phyloP scores from a whole-genome alignment of 2,329 filamentous ascomycete species.

The Cercospora canescens region DNA sequence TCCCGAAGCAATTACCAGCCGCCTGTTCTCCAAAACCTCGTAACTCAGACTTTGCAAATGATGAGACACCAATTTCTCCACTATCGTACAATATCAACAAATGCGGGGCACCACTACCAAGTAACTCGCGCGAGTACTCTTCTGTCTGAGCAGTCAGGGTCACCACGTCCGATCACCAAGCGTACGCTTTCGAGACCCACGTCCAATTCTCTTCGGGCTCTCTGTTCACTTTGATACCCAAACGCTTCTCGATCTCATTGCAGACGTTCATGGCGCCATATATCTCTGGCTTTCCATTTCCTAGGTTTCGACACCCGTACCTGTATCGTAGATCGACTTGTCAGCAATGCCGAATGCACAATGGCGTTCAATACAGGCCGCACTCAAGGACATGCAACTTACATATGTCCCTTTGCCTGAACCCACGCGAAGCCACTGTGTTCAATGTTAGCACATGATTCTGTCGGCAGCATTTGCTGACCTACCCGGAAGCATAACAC shows the following conservation, averaged over 20 bases:
- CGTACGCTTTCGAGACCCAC: slow-evolving; percentile 21
- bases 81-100: neutral
- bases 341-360: neutral
- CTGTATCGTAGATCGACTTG: neutral
- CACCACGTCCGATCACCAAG: too few species aligned
- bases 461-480: neutral
- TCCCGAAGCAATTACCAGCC: neutral
- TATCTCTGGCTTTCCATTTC: slow-evolving; percentile 22
- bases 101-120: too few species aligned
- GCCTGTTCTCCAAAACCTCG: neutral
- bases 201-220: slow-evolving; percentile 20
- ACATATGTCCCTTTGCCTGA: slow-evolving; percentile 25
- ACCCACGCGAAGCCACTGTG: slow-evolving; percentile 16
- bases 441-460: neutral
- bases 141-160: neutral
- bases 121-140: neutral
- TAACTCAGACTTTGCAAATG: neutral
- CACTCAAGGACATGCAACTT: neutral
- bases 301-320: slow-evolving; percentile 24
- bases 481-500: slow-evolving; percentile 24
- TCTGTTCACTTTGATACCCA: slow-evolving; percentile 15
- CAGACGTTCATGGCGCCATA: slow-evolving; percentile 21
- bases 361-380: neutral
- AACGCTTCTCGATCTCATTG: slow-evolving; percentile 19
- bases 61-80: neutral